These are phyloP conservation scores for Hypocreales sp. DNA, from an alignment of 2,329 filamentous ascomycete species.

Conservation along the genomic window DNA sequence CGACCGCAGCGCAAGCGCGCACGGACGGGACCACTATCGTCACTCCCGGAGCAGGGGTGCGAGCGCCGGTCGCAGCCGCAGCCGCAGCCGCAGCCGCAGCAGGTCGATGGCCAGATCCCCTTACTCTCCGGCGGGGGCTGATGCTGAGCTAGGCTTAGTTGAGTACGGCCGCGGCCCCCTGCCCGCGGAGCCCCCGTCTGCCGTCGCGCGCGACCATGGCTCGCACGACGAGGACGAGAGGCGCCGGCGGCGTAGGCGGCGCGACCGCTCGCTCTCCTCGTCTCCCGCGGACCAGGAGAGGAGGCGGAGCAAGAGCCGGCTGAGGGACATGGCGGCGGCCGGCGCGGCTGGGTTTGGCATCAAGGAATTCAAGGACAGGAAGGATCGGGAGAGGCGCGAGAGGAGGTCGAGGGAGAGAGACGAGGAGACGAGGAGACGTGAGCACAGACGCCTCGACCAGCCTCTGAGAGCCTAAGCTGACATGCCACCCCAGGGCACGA, in stretches of 20 bases:
- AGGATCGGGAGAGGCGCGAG: constrained; percentile 25
- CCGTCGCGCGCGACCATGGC: constrained; percentile 25
- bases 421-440: constrained; percentile 12
- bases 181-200: constrained; percentile 22
- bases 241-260: constrained; percentile 21
- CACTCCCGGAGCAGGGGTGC: constrained; percentile 17
- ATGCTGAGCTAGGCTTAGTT: constrained; percentile 54
- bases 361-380: constrained; percentile 40
- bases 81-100: constrained; percentile 31
- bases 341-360: constrained; percentile 48
- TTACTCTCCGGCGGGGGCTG: constrained; percentile 37
- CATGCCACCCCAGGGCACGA: constrained; percentile 20
- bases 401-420: constrained; percentile 17
- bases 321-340: constrained; percentile 39
- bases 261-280: constrained; percentile 19
- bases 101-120: constrained; percentile 35
- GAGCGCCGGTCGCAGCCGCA: constrained; percentile 9
- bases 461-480: no score
- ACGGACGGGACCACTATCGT: constrained; percentile 20
- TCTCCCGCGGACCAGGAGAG: constrained; percentile 16
- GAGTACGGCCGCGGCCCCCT: constrained; percentile 48
- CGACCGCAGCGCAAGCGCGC: constrained; percentile 14
- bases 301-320: constrained; percentile 37
- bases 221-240: constrained; percentile 29
- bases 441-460: constrained; percentile 9